Evolutionary conservation across 2,329 filamentous ascomycete genomes (phyloP).

Genomic region (Penicillium sp.): DNA sequence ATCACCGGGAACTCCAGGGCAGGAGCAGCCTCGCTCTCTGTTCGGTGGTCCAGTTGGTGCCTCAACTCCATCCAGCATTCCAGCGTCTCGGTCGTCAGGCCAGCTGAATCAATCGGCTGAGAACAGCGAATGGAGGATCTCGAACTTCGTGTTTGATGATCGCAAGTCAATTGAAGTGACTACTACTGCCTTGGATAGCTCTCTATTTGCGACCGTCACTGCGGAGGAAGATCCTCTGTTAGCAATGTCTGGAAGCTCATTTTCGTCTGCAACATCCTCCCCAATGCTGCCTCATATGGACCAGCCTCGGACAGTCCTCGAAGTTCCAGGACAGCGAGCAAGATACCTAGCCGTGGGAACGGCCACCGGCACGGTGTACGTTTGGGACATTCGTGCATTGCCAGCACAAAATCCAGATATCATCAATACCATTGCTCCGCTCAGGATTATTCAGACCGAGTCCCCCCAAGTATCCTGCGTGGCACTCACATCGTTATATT

Average conservation of each 20-base stretch:
- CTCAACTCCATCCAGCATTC: constrained; percentile 27
- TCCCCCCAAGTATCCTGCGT: constrained; percentile 84
- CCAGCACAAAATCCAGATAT: constrained; percentile 55
- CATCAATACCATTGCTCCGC: constrained; percentile 63
- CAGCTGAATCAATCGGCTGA: constrained; percentile 32
- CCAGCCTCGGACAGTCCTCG: constrained; percentile 45
- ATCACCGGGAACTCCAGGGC: constrained; percentile 2
- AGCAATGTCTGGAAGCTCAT: constrained; percentile 56
- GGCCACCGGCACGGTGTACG: constrained; percentile 68
- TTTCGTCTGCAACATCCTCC: constrained; percentile 56
- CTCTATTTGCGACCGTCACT: constrained; percentile 69
- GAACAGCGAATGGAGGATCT: constrained; percentile 67
- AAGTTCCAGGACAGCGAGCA: constrained; percentile 81
- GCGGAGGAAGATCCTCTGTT: constrained; percentile 76
- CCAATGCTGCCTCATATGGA: constrained; percentile 51
- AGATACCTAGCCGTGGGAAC: constrained; percentile 82
- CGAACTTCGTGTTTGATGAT: constrained; percentile 62
- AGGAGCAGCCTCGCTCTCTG: constrained; percentile 41
- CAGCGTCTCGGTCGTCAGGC: constrained; percentile 35
- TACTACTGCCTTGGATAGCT: constrained; percentile 70
- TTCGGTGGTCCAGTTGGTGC: constrained; percentile 49
- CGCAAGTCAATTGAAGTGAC: constrained; percentile 64
- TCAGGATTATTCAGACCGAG: constrained; percentile 85
- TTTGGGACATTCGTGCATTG: constrained; percentile 81
- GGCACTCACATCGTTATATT: constrained; percentile 78